Conservation (phyloP, 441 rosid genomes). For the Syzygium malaccense region DNA sequence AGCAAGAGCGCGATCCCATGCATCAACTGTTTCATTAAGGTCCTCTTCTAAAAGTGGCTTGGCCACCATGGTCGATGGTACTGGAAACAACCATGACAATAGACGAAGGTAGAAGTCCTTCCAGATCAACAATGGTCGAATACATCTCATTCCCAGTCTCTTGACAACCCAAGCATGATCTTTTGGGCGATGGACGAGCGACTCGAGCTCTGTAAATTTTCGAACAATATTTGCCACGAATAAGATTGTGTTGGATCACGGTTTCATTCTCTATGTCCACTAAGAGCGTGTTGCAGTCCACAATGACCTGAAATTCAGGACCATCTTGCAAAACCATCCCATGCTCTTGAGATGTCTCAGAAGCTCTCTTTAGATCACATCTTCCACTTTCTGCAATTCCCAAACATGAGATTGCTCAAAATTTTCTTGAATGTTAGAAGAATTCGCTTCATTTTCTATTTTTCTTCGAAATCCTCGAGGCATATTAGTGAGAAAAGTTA, state of each 20-base stretch:
- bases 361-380: conserved; percentile 55
- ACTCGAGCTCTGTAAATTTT: conserved; percentile 88
- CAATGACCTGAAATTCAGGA: conserved; percentile 79
- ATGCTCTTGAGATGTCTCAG: conserved; percentile 36
- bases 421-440: not conserved
- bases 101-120: conserved; percentile 71
- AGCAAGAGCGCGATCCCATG: conserved; percentile 72
- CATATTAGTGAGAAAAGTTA: no score
- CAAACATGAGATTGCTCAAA: not conserved
- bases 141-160: conserved; percentile 75
- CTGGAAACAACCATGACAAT: conserved; percentile 80
- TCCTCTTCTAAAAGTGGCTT: conserved; percentile 69
- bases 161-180: conserved; percentile 83
- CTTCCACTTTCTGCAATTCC: conserved; percentile 60
- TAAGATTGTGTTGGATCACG: conserved; percentile 65
- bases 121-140: conserved; percentile 69
- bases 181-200: conserved; percentile 67
- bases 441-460: not conserved
- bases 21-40: conserved; percentile 61
- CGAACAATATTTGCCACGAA: conserved; percentile 60
- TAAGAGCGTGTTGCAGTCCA: conserved; percentile 68
- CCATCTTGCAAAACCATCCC: conserved; percentile 74
- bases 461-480: no score
- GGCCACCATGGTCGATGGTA: conserved; percentile 73
- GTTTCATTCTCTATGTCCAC: conserved; percentile 87